phyloP scores from a whole-genome alignment of 2,329 filamentous ascomycete species.

The Ploettnerulaceae sp. region DNA sequence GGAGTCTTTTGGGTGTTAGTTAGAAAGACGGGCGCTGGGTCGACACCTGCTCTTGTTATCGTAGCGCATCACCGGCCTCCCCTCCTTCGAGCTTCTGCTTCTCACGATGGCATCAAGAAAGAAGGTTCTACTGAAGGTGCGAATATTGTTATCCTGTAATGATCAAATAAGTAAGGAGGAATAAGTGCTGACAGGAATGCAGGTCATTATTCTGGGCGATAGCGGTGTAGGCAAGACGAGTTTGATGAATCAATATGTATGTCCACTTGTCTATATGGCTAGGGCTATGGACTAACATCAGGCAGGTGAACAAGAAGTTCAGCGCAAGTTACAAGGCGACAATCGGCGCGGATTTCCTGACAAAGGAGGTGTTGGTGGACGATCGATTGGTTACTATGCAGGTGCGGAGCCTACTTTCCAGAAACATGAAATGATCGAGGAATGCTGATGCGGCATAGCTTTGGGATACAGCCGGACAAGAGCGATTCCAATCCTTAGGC shows the following conservation, averaged over 20 bases:
- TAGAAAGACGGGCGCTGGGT: neutral
- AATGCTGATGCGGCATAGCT: constrained; percentile 56
- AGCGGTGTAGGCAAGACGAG: constrained; percentile 99
- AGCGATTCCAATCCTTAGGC: constrained; percentile 93
- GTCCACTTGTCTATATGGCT: constrained; percentile 32
- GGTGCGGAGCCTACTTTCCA: constrained; percentile 45
- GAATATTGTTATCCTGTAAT: neutral
- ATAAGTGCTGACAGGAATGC: constrained; percentile 13
- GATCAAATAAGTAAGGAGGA: neutral
- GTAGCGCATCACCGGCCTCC: constrained; percentile 12
- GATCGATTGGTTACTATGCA: constrained; percentile 98
- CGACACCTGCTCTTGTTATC: constrained; percentile 23
- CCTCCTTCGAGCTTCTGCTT: constrained; percentile 3
- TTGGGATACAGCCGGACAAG: constrained; percentile 96
- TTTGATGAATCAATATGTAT: constrained; percentile 99
- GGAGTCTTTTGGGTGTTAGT: neutral
- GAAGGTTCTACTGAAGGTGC: constrained; percentile 65
- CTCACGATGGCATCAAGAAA: constrained; percentile 53
- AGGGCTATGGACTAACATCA: constrained; percentile 18
- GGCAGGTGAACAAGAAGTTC: constrained; percentile 99
- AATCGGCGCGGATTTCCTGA: constrained; percentile 97
- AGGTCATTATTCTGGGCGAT: constrained; percentile 99
- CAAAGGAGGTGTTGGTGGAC: constrained; percentile 95
- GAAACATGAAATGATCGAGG: neutral
- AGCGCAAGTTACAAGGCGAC: constrained; percentile 99